A percentile compares a stretch with the other conserved stretches of the same genome.
phyloP scores from a whole-genome alignment of 176 grass and related monocot genomes.

The Rhynchospora tenuis region DNA sequence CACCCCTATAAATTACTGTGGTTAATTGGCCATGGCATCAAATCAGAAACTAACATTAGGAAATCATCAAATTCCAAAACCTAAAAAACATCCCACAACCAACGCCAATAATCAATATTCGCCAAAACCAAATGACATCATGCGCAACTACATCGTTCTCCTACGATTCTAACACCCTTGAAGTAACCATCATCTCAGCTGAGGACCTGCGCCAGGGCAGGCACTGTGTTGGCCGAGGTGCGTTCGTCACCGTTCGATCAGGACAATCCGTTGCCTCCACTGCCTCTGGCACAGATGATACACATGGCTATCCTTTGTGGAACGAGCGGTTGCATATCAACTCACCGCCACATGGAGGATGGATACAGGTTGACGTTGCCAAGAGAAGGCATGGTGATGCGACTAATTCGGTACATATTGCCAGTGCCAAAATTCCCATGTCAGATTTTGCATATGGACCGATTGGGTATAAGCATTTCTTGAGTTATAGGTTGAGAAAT shows the following conservation, averaged over 20 bases:
- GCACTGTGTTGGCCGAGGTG: neutral
- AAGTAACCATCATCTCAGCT: constrained; percentile 40
- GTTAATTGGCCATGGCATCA: neutral
- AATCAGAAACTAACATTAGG: neutral
- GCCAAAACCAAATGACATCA: neutral
- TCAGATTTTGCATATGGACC: constrained; percentile 45
- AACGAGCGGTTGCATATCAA: constrained; percentile 23
- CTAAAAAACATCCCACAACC: neutral
- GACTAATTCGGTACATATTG: constrained; percentile 16
- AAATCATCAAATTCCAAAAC: neutral
- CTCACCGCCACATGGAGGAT: neutral
- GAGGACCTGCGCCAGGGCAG: constrained; percentile 25
- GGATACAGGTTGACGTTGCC: constrained; percentile 35
- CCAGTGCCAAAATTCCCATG: constrained; percentile 29
- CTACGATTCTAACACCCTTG: neutral
- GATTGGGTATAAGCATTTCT: constrained; percentile 55
- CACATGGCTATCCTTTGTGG: constrained; percentile 52
- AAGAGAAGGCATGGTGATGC: neutral
- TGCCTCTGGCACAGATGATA: constrained; percentile 1
- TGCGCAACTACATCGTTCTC: neutral
- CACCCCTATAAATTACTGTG: neutral
- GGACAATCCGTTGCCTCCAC: constrained; percentile 5
- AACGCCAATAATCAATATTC: neutral
- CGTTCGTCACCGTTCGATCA: constrained; percentile 23
- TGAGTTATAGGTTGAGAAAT: constrained; percentile 47